Evolutionary conservation across 805 yeast genomes (phyloP).

Genomic region (Myxozyma monticola): DNA sequence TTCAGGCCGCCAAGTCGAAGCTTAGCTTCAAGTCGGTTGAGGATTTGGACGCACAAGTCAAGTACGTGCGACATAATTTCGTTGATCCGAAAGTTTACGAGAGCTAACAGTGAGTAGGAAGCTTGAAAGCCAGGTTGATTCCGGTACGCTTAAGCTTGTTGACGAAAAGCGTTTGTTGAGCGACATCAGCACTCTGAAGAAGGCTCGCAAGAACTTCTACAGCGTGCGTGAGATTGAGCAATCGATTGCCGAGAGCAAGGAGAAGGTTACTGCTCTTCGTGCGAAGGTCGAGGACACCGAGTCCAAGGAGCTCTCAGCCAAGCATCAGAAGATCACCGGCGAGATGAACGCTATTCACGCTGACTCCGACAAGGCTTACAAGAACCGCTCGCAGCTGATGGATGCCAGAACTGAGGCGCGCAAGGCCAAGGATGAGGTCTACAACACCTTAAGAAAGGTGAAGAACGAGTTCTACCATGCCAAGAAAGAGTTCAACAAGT

Average conservation of each 20-base stretch:
- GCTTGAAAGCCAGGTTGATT: slow-evolving; percentile 71
- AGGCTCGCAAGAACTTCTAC: slow-evolving; percentile 74
- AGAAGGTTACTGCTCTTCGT: slow-evolving; percentile 73
- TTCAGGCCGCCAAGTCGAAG: slow-evolving; percentile 70
- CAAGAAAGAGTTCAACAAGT: slow-evolving; percentile 65
- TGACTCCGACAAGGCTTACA: slow-evolving; percentile 59
- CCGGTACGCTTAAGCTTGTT: slow-evolving; percentile 80
- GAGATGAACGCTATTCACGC: slow-evolving; percentile 66
- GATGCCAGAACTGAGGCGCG: slow-evolving; percentile 66
- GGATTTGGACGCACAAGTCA: slow-evolving; percentile 35
- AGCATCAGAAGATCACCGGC: slow-evolving; percentile 67
- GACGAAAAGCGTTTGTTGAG: slow-evolving; percentile 84
- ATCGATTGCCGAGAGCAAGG: slow-evolving; percentile 75
- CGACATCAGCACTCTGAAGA: slow-evolving; percentile 82
- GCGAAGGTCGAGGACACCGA: slow-evolving; percentile 55
- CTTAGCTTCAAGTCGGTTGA: slow-evolving; percentile 53
- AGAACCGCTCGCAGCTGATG: slow-evolving; percentile 64
- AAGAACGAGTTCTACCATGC: slow-evolving; percentile 73
- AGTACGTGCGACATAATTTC: slow-evolving; percentile 2
- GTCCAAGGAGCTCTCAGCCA: slow-evolving; percentile 64
- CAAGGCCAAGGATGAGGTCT: slow-evolving; percentile 67
- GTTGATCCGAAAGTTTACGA: too few relatives aligned
- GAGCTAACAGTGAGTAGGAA: too few relatives aligned
- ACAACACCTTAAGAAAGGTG: slow-evolving; percentile 59
- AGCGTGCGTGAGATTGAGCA: slow-evolving; percentile 72